Evolutionary conservation across 768 basidiomycete species (phyloP).

Genomic region (Leccinellum luteum): DNA sequence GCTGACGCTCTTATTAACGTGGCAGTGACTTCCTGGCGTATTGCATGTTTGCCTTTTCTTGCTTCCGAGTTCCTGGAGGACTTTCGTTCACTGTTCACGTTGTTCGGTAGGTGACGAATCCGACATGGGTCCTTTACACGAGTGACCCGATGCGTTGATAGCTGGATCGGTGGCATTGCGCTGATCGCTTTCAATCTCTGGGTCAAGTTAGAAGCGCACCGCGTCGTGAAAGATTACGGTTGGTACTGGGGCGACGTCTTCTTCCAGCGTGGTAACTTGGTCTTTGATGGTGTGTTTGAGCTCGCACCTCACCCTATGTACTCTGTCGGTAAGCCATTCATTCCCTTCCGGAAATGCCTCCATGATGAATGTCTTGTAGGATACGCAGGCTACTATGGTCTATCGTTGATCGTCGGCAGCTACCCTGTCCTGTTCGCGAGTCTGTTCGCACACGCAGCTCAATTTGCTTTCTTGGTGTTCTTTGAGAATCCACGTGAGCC

Average conservation of each 20-base stretch:
- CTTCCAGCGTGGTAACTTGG: constrained; percentile 88
- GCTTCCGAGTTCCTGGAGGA: constrained; percentile 80
- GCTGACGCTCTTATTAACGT: constrained; percentile 1
- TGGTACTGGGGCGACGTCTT: constrained; percentile 98
- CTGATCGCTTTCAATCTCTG: constrained; percentile 95
- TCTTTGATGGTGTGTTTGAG: constrained; percentile 98
- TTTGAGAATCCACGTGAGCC: constrained; percentile 96
- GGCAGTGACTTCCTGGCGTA: constrained; percentile 90
- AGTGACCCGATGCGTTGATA: constrained; percentile 25
- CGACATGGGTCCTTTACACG: neutral
- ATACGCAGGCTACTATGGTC: constrained; percentile 97
- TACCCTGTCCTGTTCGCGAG: constrained; percentile 91
- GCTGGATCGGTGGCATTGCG: constrained; percentile 84
- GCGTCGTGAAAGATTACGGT: constrained; percentile 96
- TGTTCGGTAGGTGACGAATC: constrained; percentile 56
- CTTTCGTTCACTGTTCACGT: constrained; percentile 72
- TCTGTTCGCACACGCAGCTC: constrained; percentile 91
- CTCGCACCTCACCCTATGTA: constrained; percentile 95
- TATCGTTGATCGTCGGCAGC: constrained; percentile 86
- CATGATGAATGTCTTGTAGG: constrained; percentile 40
- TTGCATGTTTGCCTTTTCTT: constrained; percentile 92
- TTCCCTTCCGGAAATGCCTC: neutral
- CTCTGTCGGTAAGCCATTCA: constrained; percentile 57
- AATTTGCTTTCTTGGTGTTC: constrained; percentile 92
- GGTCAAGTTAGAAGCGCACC: constrained; percentile 98